Percentiles rank a stretch among this genome's conserved stretches.
phyloP scores from a whole-genome alignment of 2,329 filamentous ascomycete genomes.

The Cadophora sp. region DNA sequence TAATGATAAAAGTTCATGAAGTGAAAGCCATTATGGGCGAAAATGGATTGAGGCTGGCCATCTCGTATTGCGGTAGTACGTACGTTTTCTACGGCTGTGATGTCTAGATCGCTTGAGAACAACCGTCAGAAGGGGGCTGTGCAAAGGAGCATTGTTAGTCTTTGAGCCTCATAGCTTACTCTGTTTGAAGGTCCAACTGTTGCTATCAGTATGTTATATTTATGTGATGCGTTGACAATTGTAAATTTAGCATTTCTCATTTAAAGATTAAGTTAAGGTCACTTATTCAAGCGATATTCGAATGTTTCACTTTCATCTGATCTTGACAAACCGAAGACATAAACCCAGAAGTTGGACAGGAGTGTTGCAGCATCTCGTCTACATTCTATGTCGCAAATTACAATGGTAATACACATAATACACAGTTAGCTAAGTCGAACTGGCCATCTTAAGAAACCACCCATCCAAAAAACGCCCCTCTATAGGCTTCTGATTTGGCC shows the following conservation, averaged over 20 bases:
- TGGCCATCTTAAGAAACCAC: neutral
- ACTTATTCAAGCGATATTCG: neutral
- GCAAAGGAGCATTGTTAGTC: neutral
- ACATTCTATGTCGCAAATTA: neutral
- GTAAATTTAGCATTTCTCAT: no score
- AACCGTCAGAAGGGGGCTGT: constrained; percentile 6
- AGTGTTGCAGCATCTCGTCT: neutral
- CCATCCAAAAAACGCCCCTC: neutral
- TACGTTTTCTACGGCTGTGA: no score
- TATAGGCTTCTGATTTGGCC: no score
- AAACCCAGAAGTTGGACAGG: neutral
- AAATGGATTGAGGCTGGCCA: neutral
- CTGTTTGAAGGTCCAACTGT: neutral
- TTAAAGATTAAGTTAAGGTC: neutral
- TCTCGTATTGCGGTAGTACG: constrained; percentile 7
- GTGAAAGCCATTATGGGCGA: neutral
- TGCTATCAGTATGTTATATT: no score
- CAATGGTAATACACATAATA: neutral
- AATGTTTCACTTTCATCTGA: neutral
- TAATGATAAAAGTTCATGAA: neutral
- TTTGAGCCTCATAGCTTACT: neutral
- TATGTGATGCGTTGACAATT: no score
- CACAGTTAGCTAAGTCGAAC: neutral
- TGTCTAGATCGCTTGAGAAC: constrained; percentile 6
- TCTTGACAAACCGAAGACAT: neutral